Conservation (phyloP, 352 stramenopile species). For the Phytophthora lateralis region DNA sequence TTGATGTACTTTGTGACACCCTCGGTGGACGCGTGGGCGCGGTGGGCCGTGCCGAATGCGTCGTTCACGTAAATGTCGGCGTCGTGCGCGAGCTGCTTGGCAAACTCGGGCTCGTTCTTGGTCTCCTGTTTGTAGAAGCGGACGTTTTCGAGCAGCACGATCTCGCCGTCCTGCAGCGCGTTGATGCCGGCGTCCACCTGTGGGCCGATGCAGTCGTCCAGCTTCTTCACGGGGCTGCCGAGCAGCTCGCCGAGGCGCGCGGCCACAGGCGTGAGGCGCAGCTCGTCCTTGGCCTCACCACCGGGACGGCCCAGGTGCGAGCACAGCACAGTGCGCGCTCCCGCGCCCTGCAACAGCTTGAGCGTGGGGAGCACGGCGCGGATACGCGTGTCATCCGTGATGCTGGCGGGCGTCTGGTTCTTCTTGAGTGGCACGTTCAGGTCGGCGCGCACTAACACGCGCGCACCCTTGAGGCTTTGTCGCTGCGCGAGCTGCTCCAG, state of each 20-base stretch:
- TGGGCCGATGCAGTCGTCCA: conserved; percentile 95
- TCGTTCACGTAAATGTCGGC: conserved; percentile 98
- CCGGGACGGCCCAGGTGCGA: conserved; percentile 98
- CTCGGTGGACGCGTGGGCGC: conserved; percentile 97
- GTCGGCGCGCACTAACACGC: conserved; percentile 98
- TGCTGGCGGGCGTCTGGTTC: conserved; percentile 87
- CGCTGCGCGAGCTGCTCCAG: conserved; percentile 67
- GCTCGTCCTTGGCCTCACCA: conserved; percentile 80
- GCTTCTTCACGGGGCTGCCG: conserved; percentile 90
- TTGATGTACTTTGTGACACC: conserved; percentile 96
- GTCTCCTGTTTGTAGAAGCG: conserved; percentile 98
- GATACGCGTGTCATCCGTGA: conserved; percentile 98
- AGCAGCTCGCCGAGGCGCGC: conserved; percentile 94
- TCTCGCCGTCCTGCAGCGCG: conserved; percentile 89
- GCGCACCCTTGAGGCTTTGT: conserved; percentile 92
- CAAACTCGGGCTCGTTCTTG: conserved; percentile 96
- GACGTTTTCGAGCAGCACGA: conserved; percentile 93
- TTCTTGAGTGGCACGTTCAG: conserved; percentile 99
- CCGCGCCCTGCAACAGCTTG: conserved; percentile 90
- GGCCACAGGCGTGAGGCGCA: conserved; percentile 93
- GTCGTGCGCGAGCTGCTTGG: conserved; percentile 92
- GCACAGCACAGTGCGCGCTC: conserved; percentile 94
- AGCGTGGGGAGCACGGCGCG: conserved; percentile 95
- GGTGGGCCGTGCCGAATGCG: conserved; percentile 97
- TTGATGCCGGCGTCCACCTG: conserved; percentile 86